Base-by-base conservation (phyloP, 208 protist species). In the Wallacemonas sp. region DNA sequence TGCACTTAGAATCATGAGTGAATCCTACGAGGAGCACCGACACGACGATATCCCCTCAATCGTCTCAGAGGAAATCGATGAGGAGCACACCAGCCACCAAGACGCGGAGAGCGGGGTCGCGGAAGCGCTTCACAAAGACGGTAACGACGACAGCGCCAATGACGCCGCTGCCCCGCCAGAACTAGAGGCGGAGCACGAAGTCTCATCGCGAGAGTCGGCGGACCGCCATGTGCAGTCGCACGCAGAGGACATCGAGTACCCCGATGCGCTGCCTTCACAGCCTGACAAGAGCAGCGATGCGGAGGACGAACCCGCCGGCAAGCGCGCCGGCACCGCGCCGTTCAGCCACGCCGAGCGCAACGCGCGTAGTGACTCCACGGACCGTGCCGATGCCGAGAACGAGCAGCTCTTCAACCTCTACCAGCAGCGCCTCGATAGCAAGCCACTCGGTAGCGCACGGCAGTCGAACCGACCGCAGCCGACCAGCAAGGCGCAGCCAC, bases 351-450 rank as follows among this genome's bases (percentile, higher is more conserved):
- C 12, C 24, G 48, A 36, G 13, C 5, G 27, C 48, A 55, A n/a
- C 48, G 48, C 4, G n/a, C n/a, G n/a, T n/a, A n/a, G n/a, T n/a
- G n/a, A n/a, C n/a, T n/a, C n/a, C n/a, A n/a, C 24, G 10, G 29
- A 44, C 36, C 15, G 17, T 22, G 53, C 13, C 6, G 53, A 62
- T 22, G 37, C 21, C 9, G 55, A 62, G 38, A 62, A 62, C 55
- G 50, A 57, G 50, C 50, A 32, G n/a, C 50, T 57, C 9, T 57
- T 57, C 50, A 57, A 57, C 50, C 9, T 57, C 30, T 57, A 57
- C 50, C 50, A 57, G 50, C 30, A 33, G 50, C 50, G 50, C 30
- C 26, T 57, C 3, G 29, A 57, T 27, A 57, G 50, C 32, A 57
- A 57, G 50, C 50, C 50, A 3, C 50, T 57, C 9, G 50, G 50